These are phyloP conservation scores for Petunia hybrid DNA, from an alignment of 305 asterid species.

Conservation along the genomic window DNA sequence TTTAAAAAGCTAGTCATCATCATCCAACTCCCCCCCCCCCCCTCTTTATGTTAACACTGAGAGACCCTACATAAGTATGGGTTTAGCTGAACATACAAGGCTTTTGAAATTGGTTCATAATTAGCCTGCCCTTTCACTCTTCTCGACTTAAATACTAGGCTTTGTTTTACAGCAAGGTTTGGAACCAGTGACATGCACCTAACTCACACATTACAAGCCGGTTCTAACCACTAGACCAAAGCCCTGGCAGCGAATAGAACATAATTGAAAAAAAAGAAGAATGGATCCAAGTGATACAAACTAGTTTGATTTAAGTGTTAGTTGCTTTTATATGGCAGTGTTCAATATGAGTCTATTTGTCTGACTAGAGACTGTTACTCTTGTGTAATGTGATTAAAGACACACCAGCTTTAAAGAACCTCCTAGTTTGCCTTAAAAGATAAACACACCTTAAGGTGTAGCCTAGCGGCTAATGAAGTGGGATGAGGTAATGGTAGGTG, in stretches of 20 bases:
- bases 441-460: background rate
- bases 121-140: too few species aligned
- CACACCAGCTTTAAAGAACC: slow-evolving; percentile 18
- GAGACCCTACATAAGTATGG: background rate
- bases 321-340: slow-evolving; percentile 14
- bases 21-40: too few species aligned
- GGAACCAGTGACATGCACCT: too few species aligned
- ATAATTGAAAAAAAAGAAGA: background rate
- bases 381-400: background rate
- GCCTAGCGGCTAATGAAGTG: background rate
- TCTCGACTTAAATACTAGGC: too few species aligned
- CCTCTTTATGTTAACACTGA: background rate
- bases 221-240: too few species aligned
- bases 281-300: background rate
- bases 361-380: background rate
- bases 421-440: background rate
- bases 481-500: background rate
- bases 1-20: too few species aligned
- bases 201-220: too few species aligned
- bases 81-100: background rate
- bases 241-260: too few species aligned
- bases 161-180: too few species aligned
- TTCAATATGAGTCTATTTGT: background rate
- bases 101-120: background rate
- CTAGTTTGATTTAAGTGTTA: background rate